phyloP scores from a whole-genome alignment of 1,284 basidiomycete genomes.

The Chalciporus sp. region DNA sequence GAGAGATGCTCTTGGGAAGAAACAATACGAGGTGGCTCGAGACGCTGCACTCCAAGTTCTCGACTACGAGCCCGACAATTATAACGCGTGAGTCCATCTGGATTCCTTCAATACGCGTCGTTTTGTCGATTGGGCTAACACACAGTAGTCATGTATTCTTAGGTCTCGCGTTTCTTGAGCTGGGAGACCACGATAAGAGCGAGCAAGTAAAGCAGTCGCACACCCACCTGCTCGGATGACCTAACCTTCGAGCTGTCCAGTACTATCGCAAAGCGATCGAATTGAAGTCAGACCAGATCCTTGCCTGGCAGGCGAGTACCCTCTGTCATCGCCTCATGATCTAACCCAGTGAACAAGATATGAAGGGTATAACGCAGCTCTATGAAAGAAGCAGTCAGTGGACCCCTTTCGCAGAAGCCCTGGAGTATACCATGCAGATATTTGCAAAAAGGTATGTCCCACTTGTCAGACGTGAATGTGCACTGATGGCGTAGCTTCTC shows the following conservation, averaged over 20 bases:
- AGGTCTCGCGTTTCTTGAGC: slow-evolving; percentile 74
- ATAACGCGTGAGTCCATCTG: slow-evolving; percentile 68
- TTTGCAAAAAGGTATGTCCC: slow-evolving; percentile 57
- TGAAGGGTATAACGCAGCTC: slow-evolving; percentile 72
- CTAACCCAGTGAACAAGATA: slow-evolving; percentile 2
- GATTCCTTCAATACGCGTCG: neutral
- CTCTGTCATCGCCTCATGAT: neutral
- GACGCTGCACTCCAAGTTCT: slow-evolving; percentile 65
- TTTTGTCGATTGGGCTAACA: slow-evolving; percentile 1
- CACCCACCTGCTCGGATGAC: slow-evolving; percentile 4
- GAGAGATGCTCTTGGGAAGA: slow-evolving; percentile 73
- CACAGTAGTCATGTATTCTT: slow-evolving; percentile 76
- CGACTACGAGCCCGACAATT: slow-evolving; percentile 76
- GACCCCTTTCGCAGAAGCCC: slow-evolving; percentile 58
- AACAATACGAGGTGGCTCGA: slow-evolving; percentile 74
- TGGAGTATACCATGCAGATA: slow-evolving; percentile 55
- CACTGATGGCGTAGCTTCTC: neutral
- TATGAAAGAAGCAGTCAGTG: slow-evolving; percentile 67
- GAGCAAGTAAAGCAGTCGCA: slow-evolving; percentile 70
- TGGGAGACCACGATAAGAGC: slow-evolving; percentile 70
- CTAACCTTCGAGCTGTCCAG: slow-evolving; percentile 46
- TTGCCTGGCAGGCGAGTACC: slow-evolving; percentile 77
- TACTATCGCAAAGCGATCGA: slow-evolving; percentile 74
- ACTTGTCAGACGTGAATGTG: neutral
- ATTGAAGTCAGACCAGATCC: slow-evolving; percentile 61